Evolutionary conservation across 2,329 filamentous ascomycete genomes (phyloP).

Genomic region (Tympanopsis confertula): DNA sequence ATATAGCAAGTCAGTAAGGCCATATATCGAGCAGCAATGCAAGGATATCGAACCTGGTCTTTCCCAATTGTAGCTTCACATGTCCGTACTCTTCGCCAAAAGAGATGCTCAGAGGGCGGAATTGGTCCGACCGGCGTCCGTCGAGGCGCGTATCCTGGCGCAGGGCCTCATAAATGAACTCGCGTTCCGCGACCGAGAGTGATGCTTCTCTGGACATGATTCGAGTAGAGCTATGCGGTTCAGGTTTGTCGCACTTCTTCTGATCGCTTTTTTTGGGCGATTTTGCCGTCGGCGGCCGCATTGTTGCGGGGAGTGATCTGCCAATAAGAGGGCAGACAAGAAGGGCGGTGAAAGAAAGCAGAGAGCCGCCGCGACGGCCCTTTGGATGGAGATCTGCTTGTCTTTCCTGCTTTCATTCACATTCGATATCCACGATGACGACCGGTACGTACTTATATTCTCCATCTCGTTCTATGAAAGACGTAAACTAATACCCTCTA

Average conservation of each 20-base stretch:
- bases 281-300: too few species aligned
- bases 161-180: slow-evolving; percentile 52
- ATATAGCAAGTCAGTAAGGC: neutral
- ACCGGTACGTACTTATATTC: neutral
- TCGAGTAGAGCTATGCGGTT: slow-evolving; percentile 1
- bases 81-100: slow-evolving; percentile 58
- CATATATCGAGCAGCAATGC: too few species aligned
- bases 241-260: too few species aligned
- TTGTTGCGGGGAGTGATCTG: too few species aligned
- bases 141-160: slow-evolving; percentile 49
- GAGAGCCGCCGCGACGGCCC: too few species aligned
- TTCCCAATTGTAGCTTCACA: slow-evolving; percentile 52
- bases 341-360: too few species aligned
- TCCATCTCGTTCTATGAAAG: too few species aligned
- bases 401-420: too few species aligned
- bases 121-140: slow-evolving; percentile 45
- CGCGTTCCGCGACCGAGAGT: slow-evolving; percentile 51
- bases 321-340: too few species aligned
- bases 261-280: too few species aligned
- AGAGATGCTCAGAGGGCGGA: slow-evolving; percentile 41
- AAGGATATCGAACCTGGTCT: slow-evolving; percentile 40
- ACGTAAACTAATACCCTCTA: slow-evolving; percentile 27
- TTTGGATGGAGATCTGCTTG: too few species aligned
- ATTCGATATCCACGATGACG: neutral
- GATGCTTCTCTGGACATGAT: slow-evolving; percentile 54